These are phyloP conservation scores for Rhizopus stolonifer DNA, from an alignment of 371 early-diverging fungal genomes.

Conservation along the genomic window DNA sequence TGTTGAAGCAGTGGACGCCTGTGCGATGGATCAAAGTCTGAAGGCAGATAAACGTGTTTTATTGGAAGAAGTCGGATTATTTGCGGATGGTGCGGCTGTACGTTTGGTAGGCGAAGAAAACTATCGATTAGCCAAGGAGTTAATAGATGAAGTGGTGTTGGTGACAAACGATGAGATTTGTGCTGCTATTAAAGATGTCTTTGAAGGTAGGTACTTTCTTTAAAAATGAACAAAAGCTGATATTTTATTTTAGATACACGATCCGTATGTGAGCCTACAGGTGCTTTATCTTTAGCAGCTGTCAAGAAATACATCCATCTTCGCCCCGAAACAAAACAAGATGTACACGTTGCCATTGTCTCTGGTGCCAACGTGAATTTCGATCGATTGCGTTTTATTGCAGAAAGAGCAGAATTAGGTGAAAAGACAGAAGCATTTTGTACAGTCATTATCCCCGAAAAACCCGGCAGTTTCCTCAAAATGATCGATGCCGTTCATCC, in stretches of 20 bases:
- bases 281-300: slow-evolving; percentile 89
- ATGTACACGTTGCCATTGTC: slow-evolving; percentile 75
- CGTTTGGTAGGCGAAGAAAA: slow-evolving; percentile 87
- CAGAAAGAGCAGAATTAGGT: slow-evolving; percentile 91
- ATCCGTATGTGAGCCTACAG: slow-evolving; percentile 93
- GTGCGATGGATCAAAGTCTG: slow-evolving; percentile 86
- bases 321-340: slow-evolving; percentile 40
- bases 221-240: too few species aligned
- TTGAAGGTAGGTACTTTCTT: slow-evolving; percentile 61
- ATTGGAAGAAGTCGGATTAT: slow-evolving; percentile 86
- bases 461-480: slow-evolving; percentile 82
- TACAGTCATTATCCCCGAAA: slow-evolving; percentile 87
- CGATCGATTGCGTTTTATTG: slow-evolving; percentile 93
- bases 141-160: slow-evolving; percentile 83
- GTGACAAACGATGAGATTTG: slow-evolving; percentile 96
- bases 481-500: slow-evolving; percentile 82
- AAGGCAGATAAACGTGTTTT: slow-evolving; percentile 57
- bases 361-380: slow-evolving; percentile 98
- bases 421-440: slow-evolving; percentile 89
- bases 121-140: slow-evolving; percentile 68
- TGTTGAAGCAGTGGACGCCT: slow-evolving; percentile 89
- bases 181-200: slow-evolving; percentile 97
- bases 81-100: slow-evolving; percentile 97
- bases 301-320: slow-evolving; percentile 75
- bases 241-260: slow-evolving; percentile 69